These are phyloP conservation scores for Blastomyces percursus DNA, from an alignment of 2,329 filamentous ascomycete species.

Conservation along the genomic window DNA sequence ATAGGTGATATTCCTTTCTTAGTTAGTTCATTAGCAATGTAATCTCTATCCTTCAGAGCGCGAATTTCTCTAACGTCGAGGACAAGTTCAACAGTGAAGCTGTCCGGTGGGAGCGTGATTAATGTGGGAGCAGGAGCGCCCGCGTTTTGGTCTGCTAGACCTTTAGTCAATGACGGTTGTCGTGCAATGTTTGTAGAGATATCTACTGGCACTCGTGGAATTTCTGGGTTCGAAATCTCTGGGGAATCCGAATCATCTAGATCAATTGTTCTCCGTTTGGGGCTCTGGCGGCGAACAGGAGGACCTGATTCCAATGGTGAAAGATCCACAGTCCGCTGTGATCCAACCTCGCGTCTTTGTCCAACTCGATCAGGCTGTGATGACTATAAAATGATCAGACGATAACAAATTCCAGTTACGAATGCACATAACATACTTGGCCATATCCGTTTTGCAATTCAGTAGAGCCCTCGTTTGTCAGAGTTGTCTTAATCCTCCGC, in stretches of 20 bases:
- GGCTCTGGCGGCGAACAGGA: background rate
- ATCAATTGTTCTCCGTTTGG: background rate
- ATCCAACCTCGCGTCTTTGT: no score
- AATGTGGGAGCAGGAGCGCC: conserved; percentile 37
- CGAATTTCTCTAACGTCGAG: conserved; percentile 66
- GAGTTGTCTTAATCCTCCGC: conserved; percentile 48
- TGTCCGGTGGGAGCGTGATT: conserved; percentile 51
- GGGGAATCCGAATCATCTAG: conserved; percentile 1
- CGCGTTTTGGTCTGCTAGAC: background rate
- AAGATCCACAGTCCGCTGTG: background rate
- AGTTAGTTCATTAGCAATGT: conserved; percentile 60
- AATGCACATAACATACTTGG: conserved; percentile 2
- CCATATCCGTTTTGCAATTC: background rate
- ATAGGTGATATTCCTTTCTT: conserved; percentile 56
- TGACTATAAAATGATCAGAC: conserved; percentile 3
- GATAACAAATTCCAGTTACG: background rate
- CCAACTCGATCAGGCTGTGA: background rate
- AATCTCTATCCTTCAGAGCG: conserved; percentile 61
- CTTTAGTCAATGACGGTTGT: background rate
- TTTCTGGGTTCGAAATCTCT: background rate
- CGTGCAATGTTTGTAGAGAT: background rate
- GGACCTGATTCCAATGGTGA: background rate
- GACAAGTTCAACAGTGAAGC: conserved; percentile 61
- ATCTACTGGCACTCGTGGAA: background rate
- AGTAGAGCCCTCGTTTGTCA: conserved; percentile 14